These are phyloP conservation scores for Phytophthora megakarya DNA, from an alignment of 352 stramenopile species.

Conservation along the genomic window DNA sequence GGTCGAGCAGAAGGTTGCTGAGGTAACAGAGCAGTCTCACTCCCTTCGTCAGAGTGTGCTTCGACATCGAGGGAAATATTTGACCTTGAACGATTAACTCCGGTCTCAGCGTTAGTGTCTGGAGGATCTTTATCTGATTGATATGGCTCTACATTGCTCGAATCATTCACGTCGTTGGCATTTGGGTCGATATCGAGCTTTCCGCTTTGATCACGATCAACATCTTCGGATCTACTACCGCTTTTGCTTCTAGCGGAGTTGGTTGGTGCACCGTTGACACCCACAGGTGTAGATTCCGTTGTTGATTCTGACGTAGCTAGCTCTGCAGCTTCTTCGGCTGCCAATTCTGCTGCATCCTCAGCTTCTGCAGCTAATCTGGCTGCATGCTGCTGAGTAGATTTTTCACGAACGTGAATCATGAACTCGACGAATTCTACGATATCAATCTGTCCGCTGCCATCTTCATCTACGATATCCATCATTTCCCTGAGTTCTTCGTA, in stretches of 20 bases:
- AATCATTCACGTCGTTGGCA: background rate
- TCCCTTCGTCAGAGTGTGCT: constrained; percentile 18
- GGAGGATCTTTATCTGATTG: constrained; percentile 25
- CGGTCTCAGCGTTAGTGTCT: background rate
- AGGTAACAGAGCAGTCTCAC: constrained; percentile 14
- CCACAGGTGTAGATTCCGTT: background rate
- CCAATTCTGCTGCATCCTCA: constrained; percentile 6
- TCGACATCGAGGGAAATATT: constrained; percentile 19
- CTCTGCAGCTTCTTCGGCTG: background rate
- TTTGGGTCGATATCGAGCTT: constrained; percentile 19
- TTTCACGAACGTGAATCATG: constrained; percentile 82
- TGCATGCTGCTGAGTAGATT: constrained; percentile 57
- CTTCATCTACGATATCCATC: constrained; percentile 87
- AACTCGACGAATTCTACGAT: constrained; percentile 89
- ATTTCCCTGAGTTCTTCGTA: constrained; percentile 87
- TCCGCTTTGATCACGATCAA: background rate
- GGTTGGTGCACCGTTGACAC: background rate
- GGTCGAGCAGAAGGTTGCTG: constrained; percentile 21
- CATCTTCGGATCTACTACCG: background rate
- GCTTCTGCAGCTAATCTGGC: constrained; percentile 26
- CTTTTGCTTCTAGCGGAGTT: background rate
- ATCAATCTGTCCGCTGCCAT: constrained; percentile 85
- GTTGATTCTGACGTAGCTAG: background rate
- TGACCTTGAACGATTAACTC: background rate
- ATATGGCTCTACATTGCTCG: constrained; percentile 35